Evolutionary conservation across 345 rosid genomes (phyloP), one percentile per base, ranked within the genome.

Genomic region (Citrus inodora): DNA sequence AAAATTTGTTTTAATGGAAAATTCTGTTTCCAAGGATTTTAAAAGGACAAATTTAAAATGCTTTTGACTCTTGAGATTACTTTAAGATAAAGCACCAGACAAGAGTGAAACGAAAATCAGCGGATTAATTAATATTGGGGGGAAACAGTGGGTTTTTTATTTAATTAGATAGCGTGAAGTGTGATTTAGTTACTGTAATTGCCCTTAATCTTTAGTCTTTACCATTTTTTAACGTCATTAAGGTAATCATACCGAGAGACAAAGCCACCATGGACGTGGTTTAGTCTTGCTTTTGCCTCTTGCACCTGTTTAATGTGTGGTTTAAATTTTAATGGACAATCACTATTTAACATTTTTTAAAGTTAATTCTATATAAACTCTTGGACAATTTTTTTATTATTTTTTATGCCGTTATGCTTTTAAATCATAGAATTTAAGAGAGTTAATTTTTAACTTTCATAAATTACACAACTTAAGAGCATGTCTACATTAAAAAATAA

Each of bases 181-280:
- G 48, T 48, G 60, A 76, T 17, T 17, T 75, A 32, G 62, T 75
- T 48, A 75, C 63, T 24, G 62, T 32, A 10, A 58, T 63, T 19
- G 1, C n/a, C 6, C 53, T 21, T 21, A 7, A 28, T 24, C 51
- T 60, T 58, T 62, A 6, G 16, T 27, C 21, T 74, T 22, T 46
- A 21, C 80, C 71, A 59, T 67, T 32, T 66, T 71, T 33, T 48
- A 75, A 75, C 48, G 64, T 78, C 27, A 37, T 74, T 70, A 30
- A 63, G 42, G 28, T 30, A 7, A 75, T 21, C 46, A 75, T 71
- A 59, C 71, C 60, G 32, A 37, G 56, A 66, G 73, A 81, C 84
- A 67, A 82, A 78, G 83, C 65, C 24, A 80, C 22, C 75, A 65
- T 75, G 38, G 84, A 60, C 40, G 33, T 55, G 63, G 27, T 30